Conservation (phyloP, 148 eudicot species). For the Cornus florida region DNA sequence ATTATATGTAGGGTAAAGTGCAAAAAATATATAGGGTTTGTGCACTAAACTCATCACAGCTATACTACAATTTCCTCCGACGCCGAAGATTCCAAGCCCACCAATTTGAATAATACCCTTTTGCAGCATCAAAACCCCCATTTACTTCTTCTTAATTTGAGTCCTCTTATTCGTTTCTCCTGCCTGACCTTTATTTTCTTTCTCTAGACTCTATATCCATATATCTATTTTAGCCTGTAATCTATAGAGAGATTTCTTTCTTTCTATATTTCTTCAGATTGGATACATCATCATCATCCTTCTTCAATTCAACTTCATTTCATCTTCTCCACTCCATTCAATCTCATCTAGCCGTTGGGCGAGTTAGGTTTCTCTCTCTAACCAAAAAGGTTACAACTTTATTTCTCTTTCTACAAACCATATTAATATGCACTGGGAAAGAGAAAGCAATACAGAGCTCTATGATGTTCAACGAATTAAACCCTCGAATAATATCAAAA, state of each 20-base stretch:
- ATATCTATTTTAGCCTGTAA: neutral
- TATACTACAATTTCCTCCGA: neutral
- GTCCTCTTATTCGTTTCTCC: neutral
- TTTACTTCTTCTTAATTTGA: neutral
- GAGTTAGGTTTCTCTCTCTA: too few relatives aligned
- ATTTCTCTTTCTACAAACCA: too few relatives aligned
- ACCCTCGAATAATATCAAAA: too few relatives aligned
- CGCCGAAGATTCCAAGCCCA: neutral
- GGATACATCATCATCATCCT: constrained; percentile 15
- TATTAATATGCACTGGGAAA: too few relatives aligned
- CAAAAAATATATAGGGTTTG: too few relatives aligned
- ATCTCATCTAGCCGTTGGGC: too few relatives aligned
- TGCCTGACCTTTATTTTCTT: neutral
- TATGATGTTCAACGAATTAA: too few relatives aligned
- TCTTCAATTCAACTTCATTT: constrained; percentile 9
- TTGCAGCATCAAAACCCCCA: neutral
- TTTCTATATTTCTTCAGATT: neutral
- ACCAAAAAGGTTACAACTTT: too few relatives aligned
- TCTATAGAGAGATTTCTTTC: constrained; percentile 11
- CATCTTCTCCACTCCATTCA: constrained; percentile 17
- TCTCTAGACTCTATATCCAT: constrained; percentile 4
- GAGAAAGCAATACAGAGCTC: too few relatives aligned
- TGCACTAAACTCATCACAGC: too few relatives aligned
- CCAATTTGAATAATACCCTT: neutral
- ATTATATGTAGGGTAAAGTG: too few relatives aligned